phyloP scores from a whole-genome alignment of 2,329 filamentous ascomycete species.

The Orbilia quercus region DNA sequence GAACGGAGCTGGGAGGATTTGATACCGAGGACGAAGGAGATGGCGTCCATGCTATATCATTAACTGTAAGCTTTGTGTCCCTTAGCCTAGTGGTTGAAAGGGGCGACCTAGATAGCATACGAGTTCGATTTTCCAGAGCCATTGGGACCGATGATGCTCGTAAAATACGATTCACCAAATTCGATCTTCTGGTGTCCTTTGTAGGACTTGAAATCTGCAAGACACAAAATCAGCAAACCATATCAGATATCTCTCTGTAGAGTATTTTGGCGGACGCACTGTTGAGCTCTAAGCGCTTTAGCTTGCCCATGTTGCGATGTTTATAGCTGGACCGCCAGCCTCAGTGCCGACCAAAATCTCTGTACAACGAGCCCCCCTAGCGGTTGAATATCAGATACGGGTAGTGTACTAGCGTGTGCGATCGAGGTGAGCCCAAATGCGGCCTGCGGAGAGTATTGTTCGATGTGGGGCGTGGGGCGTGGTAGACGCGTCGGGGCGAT shows the following conservation, averaged over 20 bases:
- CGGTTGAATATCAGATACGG: slow-evolving; percentile 23
- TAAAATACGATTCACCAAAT: slow-evolving; percentile 98
- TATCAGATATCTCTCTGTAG: slow-evolving; percentile 12
- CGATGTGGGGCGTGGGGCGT: slow-evolving; percentile 3
- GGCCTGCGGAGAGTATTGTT: slow-evolving; percentile 10
- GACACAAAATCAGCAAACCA: slow-evolving; percentile 47
- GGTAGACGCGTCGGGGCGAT: slow-evolving; percentile 43
- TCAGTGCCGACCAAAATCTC: slow-evolving; percentile 20
- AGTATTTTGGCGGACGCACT: slow-evolving; percentile 70
- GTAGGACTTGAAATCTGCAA: slow-evolving; percentile 96
- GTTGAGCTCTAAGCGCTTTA: slow-evolving; percentile 92
- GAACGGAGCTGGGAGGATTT: slow-evolving; percentile 98
- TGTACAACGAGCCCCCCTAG: background rate
- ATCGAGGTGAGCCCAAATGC: slow-evolving; percentile 1
- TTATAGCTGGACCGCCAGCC: slow-evolving; percentile 37
- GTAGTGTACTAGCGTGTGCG: slow-evolving; percentile 19
- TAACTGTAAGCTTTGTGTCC: background rate
- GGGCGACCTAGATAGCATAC: slow-evolving; percentile 70
- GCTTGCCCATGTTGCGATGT: slow-evolving; percentile 82
- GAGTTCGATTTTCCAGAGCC: slow-evolving; percentile 99
- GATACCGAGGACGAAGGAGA: slow-evolving; percentile 97
- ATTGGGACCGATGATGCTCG: slow-evolving; percentile 99
- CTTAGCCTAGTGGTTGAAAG: background rate
- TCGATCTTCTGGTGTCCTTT: slow-evolving; percentile 94
- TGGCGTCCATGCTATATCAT: slow-evolving; percentile 86